Conservation (phyloP, 495 filamentous ascomycete species). For the Alectoria sarmentosa region DNA sequence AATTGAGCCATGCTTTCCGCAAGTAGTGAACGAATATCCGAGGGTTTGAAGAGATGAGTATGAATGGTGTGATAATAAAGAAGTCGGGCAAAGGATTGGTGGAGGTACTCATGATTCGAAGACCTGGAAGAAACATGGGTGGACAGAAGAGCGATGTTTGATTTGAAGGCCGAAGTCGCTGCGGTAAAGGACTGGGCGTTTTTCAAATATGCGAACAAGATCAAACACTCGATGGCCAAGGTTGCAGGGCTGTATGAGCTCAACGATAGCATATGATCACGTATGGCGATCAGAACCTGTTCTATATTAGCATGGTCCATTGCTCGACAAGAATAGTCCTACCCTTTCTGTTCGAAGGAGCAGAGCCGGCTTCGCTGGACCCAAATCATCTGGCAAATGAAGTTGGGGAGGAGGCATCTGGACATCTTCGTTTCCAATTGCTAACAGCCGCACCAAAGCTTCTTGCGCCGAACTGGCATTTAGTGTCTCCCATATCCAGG, state of each 20-base stretch:
- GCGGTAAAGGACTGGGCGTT: slow-evolving; percentile 29
- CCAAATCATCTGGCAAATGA: slow-evolving; percentile 20
- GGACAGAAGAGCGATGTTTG: slow-evolving; percentile 38
- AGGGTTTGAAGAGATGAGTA: slow-evolving; percentile 53
- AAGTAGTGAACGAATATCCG: slow-evolving; percentile 53
- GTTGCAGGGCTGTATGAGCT: slow-evolving; percentile 38
- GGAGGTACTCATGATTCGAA: slow-evolving; percentile 44
- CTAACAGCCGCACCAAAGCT: slow-evolving; percentile 43
- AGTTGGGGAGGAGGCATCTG: slow-evolving; percentile 29
- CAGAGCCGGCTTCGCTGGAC: slow-evolving; percentile 26
- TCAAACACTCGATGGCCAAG: slow-evolving; percentile 52
- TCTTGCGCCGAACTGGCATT: slow-evolving; percentile 37
- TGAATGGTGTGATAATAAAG: slow-evolving; percentile 57
- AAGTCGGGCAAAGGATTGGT: slow-evolving; percentile 61
- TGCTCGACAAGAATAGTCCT: slow-evolving; percentile 23
- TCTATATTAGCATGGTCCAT: slow-evolving; percentile 11
- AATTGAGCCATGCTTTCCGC: slow-evolving; percentile 51
- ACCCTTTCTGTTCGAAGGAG: slow-evolving; percentile 47
- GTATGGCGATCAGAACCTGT: slow-evolving; percentile 48
- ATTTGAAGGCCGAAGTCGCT: slow-evolving; percentile 45
- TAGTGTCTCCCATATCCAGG: slow-evolving; percentile 66
- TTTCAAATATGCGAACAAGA: slow-evolving; percentile 58
- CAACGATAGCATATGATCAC: slow-evolving; percentile 49
- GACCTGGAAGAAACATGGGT: slow-evolving; percentile 19
- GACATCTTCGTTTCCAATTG: slow-evolving; percentile 33